These are phyloP conservation scores for Tricholoma terreum DNA, from an alignment of 768 basidiomycete species.

Conservation along the genomic window DNA sequence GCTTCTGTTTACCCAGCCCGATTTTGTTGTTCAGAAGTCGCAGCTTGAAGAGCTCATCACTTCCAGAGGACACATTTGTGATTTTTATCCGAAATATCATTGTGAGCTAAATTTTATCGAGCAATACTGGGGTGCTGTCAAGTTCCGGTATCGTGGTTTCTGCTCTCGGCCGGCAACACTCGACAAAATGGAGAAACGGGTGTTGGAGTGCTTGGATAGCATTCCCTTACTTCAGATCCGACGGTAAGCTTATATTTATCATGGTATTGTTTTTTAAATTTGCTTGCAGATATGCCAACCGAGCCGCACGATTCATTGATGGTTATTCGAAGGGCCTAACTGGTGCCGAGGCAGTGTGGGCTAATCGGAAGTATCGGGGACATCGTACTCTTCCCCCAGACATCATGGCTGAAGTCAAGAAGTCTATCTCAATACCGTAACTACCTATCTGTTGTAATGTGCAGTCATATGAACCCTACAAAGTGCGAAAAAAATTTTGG, in stretches of 20 bases:
- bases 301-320: not conserved
- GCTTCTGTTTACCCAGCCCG: slow-evolving; percentile 16
- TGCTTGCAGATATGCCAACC: not conserved
- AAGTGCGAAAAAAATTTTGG: no score
- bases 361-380: not conserved
- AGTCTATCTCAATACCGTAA: not conserved
- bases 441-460: no score
- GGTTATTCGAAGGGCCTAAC: not conserved
- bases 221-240: slow-evolving; percentile 21
- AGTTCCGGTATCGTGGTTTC: slow-evolving; percentile 26
- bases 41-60: slow-evolving; percentile 23
- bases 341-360: not conserved
- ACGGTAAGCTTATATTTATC: no score
- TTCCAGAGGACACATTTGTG: slow-evolving; percentile 22
- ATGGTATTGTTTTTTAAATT: no score
- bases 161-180: slow-evolving; percentile 17
- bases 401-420: not conserved
- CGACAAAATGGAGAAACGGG: slow-evolving; percentile 24
- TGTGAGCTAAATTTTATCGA: slow-evolving; percentile 10
- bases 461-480: no score
- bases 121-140: slow-evolving; percentile 31
- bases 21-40: slow-evolving; percentile 21
- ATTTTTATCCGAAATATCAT: slow-evolving; percentile 38
- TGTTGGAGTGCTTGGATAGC: slow-evolving; percentile 30
- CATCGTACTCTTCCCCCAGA: not conserved